phyloP scores from a whole-genome alignment of 2,329 filamentous ascomycete genomes.

The Beauveria scarabaeidicola region DNA sequence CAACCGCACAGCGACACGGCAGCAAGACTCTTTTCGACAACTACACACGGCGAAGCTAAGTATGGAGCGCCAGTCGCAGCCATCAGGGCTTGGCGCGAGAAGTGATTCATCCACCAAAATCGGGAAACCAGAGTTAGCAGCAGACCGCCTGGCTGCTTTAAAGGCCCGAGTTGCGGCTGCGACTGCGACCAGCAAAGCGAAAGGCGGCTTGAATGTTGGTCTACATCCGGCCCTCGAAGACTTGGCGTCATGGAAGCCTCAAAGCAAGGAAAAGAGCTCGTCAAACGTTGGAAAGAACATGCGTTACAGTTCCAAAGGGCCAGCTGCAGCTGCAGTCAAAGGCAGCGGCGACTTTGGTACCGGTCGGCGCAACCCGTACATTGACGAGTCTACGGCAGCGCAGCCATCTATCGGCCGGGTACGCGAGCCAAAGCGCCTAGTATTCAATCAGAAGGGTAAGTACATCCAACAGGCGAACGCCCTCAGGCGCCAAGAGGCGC shows the following conservation, averaged over 20 bases:
- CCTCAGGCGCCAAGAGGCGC: slow-evolving; percentile 72
- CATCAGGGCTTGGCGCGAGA: slow-evolving; percentile 45
- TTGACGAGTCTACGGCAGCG: slow-evolving; percentile 58
- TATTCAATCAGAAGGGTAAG: slow-evolving; percentile 95
- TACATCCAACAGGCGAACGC: slow-evolving; percentile 93
- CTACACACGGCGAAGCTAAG: not conserved
- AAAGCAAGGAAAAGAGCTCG: slow-evolving; percentile 11
- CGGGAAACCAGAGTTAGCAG: slow-evolving; percentile 47
- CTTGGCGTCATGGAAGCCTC: slow-evolving; percentile 38
- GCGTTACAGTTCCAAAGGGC: slow-evolving; percentile 16
- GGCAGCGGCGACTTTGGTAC: slow-evolving; percentile 10
- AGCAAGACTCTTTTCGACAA: not conserved
- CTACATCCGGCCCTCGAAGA: slow-evolving; percentile 67
- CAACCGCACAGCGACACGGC: not conserved
- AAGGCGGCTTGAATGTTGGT: slow-evolving; percentile 65
- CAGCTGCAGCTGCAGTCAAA: slow-evolving; percentile 12
- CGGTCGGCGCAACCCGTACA: slow-evolving; percentile 62
- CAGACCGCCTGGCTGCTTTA: slow-evolving; percentile 65
- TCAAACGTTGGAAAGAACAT: not conserved
- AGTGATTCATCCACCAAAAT: slow-evolving; percentile 47
- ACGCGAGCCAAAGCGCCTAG: slow-evolving; percentile 64
- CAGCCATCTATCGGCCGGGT: slow-evolving; percentile 50
- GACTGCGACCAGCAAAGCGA: slow-evolving; percentile 49
- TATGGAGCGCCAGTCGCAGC: slow-evolving; percentile 46
- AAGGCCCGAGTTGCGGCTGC: slow-evolving; percentile 74